phyloP scores from a whole-genome alignment of 1,284 basidiomycete species.

The Mycocalia duriaeana region DNA sequence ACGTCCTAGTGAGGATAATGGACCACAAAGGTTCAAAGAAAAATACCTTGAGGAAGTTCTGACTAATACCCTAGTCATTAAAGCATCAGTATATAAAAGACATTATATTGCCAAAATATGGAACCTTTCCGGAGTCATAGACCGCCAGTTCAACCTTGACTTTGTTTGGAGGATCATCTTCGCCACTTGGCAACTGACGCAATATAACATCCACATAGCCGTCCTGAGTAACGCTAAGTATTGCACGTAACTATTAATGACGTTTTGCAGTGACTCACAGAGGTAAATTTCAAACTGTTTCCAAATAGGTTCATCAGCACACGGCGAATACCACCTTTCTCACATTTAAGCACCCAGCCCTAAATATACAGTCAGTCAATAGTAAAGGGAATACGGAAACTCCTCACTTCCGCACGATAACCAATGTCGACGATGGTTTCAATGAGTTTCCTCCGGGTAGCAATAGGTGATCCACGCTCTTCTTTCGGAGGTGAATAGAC shows the following conservation, averaged over 20 bases:
- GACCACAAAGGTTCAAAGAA: background rate
- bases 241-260: background rate
- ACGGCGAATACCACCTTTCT: conserved; percentile 88
- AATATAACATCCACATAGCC: conserved; percentile 87
- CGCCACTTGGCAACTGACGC: conserved; percentile 60
- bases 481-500: conserved; percentile 82
- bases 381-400: conserved; percentile 1
- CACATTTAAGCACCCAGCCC: conserved; percentile 88
- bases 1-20: conserved; percentile 10
- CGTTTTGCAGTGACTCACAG: conserved; percentile 36
- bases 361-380: conserved; percentile 22
- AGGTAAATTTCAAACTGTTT: conserved; percentile 91
- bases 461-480: conserved; percentile 35
- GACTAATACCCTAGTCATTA: conserved; percentile 70
- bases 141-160: conserved; percentile 84
- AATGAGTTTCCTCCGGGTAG: conserved; percentile 44
- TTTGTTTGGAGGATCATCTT: conserved; percentile 47
- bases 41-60: conserved; percentile 76
- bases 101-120: conserved; percentile 10
- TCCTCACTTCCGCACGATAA: conserved; percentile 53
- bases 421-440: conserved; percentile 90
- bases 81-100: conserved; percentile 7
- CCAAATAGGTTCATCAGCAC: conserved; percentile 95
- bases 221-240: conserved; percentile 37
- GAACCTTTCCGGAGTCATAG: conserved; percentile 84